Conservation (phyloP, 129 eudicot species). For the Saposhnikovia divaricata region DNA sequence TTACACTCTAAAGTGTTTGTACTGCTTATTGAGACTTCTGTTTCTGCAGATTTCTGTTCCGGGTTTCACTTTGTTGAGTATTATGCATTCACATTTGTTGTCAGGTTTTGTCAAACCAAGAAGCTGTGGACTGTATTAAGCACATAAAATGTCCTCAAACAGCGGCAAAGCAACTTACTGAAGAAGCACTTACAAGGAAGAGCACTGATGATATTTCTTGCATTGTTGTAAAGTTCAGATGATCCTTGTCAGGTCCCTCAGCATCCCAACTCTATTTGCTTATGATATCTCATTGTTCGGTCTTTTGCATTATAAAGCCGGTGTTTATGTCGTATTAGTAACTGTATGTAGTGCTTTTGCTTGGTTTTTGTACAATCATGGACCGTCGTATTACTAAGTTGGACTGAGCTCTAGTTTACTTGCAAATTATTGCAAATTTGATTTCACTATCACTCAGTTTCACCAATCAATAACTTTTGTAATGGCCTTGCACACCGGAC, state of each 20-base stretch:
- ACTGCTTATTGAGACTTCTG: background rate
- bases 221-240: constrained; percentile 57
- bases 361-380: background rate
- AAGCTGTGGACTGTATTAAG: constrained; percentile 67
- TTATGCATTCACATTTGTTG: background rate
- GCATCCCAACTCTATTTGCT: constrained; percentile 1
- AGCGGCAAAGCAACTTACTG: constrained; percentile 57
- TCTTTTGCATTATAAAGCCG: background rate
- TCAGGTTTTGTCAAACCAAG: constrained; percentile 86
- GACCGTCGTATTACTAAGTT: no score
- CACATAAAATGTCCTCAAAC: constrained; percentile 41
- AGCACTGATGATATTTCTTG: constrained; percentile 70
- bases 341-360: background rate
- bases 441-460: background rate
- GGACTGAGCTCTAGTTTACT: background rate
- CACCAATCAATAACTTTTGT: background rate
- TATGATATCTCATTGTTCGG: background rate
- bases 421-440: background rate
- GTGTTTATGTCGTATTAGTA: background rate
- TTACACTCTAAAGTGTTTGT: background rate
- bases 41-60: background rate
- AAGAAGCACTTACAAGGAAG: constrained; percentile 53
- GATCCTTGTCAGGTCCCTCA: constrained; percentile 20
- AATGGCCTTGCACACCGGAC: background rate
- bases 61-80: background rate